Conservation (phyloP, 2,329 filamentous ascomycete species). For the Phoma sp. region DNA sequence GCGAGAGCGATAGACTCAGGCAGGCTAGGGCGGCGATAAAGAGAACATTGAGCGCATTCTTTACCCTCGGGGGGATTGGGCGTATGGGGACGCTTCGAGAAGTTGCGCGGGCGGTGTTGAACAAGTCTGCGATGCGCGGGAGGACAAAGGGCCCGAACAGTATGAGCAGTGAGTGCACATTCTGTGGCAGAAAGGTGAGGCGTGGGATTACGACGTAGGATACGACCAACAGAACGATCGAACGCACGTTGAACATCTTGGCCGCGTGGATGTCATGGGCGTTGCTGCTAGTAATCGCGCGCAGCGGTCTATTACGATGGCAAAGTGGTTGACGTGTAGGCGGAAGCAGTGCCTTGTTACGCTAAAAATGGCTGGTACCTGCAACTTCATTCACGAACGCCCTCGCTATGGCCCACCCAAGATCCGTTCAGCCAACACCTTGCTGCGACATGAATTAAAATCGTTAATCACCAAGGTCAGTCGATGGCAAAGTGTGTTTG, state of each 20-base stretch:
- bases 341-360: not conserved
- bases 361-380: too few species aligned
- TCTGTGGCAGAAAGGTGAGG: slow-evolving; percentile 46
- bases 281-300: not conserved
- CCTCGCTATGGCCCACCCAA: too few species aligned
- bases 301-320: not conserved
- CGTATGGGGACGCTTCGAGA: slow-evolving; percentile 59
- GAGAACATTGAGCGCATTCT: slow-evolving; percentile 68
- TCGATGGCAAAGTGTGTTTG: not conserved
- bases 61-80: slow-evolving; percentile 62
- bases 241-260: slow-evolving; percentile 45
- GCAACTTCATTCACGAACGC: not conserved
- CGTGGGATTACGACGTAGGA: slow-evolving; percentile 48
- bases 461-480: not conserved
- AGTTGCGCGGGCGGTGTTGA: slow-evolving; percentile 61
- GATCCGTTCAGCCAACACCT: too few species aligned
- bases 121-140: slow-evolving; percentile 70
- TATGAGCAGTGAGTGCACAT: slow-evolving; percentile 51
- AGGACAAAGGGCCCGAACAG: slow-evolving; percentile 75
- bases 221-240: slow-evolving; percentile 40
- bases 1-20: slow-evolving; percentile 69
- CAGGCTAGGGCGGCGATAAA: slow-evolving; percentile 61
- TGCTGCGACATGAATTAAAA: too few species aligned
- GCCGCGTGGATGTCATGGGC: slow-evolving; percentile 3
- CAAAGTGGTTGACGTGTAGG: slow-evolving; percentile 10